Percentiles rank a stretch among this genome's conserved stretches.
Conservation (phyloP, 257 asterid species). For the Cordia subcordata region DNA sequence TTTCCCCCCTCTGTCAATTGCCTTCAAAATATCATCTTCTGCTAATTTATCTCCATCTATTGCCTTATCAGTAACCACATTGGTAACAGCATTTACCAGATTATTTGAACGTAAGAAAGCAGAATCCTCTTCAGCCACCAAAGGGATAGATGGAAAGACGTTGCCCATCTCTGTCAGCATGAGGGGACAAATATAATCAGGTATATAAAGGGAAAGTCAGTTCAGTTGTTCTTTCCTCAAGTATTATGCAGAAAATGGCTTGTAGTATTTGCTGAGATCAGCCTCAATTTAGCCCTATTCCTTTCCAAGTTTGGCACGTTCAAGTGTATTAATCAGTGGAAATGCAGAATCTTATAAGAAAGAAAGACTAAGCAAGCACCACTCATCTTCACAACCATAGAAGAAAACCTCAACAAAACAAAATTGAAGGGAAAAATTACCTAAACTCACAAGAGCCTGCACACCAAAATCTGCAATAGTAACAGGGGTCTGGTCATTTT, state of each 20-base stretch:
- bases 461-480: slow-evolving; percentile 96
- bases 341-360: too few relatives aligned
- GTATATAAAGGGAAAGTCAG: slow-evolving; percentile 2
- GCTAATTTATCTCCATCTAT: slow-evolving; percentile 33
- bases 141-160: slow-evolving; percentile 75
- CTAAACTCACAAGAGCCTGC: slow-evolving; percentile 92
- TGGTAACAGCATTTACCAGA: slow-evolving; percentile 62
- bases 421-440: slow-evolving; percentile 28
- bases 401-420: not conserved
- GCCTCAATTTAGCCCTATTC: not conserved
- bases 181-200: slow-evolving; percentile 3
- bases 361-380: too few relatives aligned
- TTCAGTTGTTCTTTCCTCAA: not conserved
- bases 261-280: too few relatives aligned
- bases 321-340: too few relatives aligned
- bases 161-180: slow-evolving; percentile 57
- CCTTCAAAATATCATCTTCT: slow-evolving; percentile 54
- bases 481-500: slow-evolving; percentile 82
- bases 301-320: too few relatives aligned
- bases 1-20: slow-evolving; percentile 93
- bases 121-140: slow-evolving; percentile 98
- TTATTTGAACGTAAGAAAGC: slow-evolving; percentile 68
- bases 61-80: slow-evolving; percentile 48
- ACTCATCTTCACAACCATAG: too few relatives aligned
- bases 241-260: not conserved